Conservation (phyloP, 305 asterid genomes). For the Fraxinus sp. region DNA sequence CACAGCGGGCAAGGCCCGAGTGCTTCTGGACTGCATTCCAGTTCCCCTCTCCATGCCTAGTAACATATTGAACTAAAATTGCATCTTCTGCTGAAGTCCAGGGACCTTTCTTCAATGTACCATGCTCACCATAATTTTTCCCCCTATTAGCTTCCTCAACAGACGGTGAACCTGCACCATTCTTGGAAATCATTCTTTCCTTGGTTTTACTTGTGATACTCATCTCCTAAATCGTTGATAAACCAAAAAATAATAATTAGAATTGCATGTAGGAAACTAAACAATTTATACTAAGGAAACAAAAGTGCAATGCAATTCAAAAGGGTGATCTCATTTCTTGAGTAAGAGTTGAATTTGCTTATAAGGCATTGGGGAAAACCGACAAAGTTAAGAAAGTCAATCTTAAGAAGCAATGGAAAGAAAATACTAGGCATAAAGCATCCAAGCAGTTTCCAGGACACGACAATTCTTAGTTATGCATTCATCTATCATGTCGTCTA, state of each 20-base stretch:
- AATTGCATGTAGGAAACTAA: not conserved
- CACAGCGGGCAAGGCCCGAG: conserved; percentile 83
- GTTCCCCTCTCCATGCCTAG: conserved; percentile 70
- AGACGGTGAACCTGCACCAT: conserved; percentile 45
- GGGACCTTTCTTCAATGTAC: conserved; percentile 73
- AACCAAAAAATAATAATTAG: conserved; percentile 8
- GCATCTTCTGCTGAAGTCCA: conserved; percentile 83
- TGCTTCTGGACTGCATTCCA: conserved; percentile 85
- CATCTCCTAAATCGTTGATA: conserved; percentile 38
- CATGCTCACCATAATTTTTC: conserved; percentile 44
- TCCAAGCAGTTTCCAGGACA: not conserved
- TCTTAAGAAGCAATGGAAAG: not conserved
- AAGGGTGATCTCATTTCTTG: conserved; percentile 6
- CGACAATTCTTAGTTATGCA: not conserved
- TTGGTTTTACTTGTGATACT: conserved; percentile 60
- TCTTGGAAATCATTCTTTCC: conserved; percentile 44
- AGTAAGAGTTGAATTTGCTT: not conserved
- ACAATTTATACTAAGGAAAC: not conserved
- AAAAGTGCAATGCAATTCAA: not conserved
- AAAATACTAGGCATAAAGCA: conserved; percentile 1
- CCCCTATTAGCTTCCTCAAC: conserved; percentile 57
- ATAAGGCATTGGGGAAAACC: not conserved
- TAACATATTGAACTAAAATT: conserved; percentile 62
- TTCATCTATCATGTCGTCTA: conserved; percentile 18
- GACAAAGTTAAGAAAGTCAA: conserved; percentile 15